Percentiles rank a stretch among this genome's conserved stretches.
phyloP scores from a whole-genome alignment of 257 asterid species.

The Capsicum pubescens region DNA sequence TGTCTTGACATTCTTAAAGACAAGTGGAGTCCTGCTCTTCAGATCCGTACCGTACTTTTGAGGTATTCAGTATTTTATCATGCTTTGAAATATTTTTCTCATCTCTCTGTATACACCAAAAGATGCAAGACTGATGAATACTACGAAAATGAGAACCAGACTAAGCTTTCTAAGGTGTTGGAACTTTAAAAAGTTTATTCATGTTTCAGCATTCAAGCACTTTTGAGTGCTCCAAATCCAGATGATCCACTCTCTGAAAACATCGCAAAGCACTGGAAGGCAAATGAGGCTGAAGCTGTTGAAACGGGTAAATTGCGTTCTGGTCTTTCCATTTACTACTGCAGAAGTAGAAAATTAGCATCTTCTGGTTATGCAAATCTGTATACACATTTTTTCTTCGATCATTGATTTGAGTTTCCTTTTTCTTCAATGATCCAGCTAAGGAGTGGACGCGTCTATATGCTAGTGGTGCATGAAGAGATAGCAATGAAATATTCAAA shows the following conservation, averaged over 20 bases:
- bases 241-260: constrained; percentile 99
- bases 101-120: background rate
- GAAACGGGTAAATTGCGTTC: constrained; percentile 71
- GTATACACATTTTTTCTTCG: too few species aligned
- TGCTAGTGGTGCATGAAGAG: constrained; percentile 82
- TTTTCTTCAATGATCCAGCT: constrained; percentile 50
- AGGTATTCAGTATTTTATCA: constrained; percentile 53
- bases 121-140: constrained; percentile 18
- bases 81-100: constrained; percentile 24
- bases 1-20: constrained; percentile 98
- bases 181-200: background rate
- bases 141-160: background rate
- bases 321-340: background rate
- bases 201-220: constrained; percentile 90
- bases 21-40: constrained; percentile 99
- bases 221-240: constrained; percentile 97
- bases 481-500: background rate
- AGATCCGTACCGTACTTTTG: constrained; percentile 96
- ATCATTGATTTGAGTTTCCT: constrained; percentile 2
- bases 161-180: background rate
- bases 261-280: constrained; percentile 99
- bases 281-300: constrained; percentile 96
- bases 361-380: background rate
- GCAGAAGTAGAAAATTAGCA: background rate
- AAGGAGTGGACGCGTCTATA: constrained; percentile 95